A percentile compares a stretch with the other conserved stretches of the same genome.
phyloP scores from a whole-genome alignment of 2,329 filamentous ascomycete genomes.

The Colletotrichum karsti region DNA sequence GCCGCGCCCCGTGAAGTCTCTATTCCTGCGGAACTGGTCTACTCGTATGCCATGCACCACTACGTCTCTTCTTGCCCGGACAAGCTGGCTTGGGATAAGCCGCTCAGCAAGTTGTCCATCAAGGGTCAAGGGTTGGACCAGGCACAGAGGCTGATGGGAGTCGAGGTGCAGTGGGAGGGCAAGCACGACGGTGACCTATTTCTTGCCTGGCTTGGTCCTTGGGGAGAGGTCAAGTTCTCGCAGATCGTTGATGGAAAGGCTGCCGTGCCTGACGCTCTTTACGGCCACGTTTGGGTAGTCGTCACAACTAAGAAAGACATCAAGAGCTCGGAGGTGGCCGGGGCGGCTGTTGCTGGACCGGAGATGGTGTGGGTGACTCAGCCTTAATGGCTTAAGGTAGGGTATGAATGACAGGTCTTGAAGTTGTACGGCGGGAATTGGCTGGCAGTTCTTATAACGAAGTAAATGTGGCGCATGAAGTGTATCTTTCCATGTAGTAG shows the following conservation, averaged over 20 bases:
- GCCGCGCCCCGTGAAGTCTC: conserved; percentile 42
- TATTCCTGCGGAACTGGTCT: conserved; percentile 41
- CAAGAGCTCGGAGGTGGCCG: conserved; percentile 29
- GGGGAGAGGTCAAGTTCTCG: conserved; percentile 42
- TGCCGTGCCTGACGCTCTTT: conserved; percentile 40
- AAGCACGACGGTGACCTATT: conserved; percentile 35
- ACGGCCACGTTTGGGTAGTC: conserved; percentile 45
- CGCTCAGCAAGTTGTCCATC: not conserved
- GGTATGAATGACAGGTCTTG: too few relatives aligned
- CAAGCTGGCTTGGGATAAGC: not conserved
- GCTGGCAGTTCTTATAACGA: not conserved
- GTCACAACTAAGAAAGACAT: conserved; percentile 37
- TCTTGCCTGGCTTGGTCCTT: conserved; percentile 47
- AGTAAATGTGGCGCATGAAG: too few relatives aligned
- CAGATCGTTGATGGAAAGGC: conserved; percentile 34
- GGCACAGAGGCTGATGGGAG: not conserved
- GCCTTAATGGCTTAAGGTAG: too few relatives aligned
- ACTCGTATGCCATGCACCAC: conserved; percentile 39
- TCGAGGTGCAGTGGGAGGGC: conserved; percentile 27
- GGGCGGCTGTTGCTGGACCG: conserved; percentile 42
- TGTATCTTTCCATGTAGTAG: too few relatives aligned
- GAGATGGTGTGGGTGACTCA: conserved; percentile 43
- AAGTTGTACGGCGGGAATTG: too few relatives aligned
- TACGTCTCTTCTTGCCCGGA: conserved; percentile 38
- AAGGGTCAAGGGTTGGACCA: not conserved